Evolutionary conservation across 108 stramenopile species (phyloP), one percentile per base, ranked within the genome.

Genomic region (Nannochloropsis gaditana): DNA sequence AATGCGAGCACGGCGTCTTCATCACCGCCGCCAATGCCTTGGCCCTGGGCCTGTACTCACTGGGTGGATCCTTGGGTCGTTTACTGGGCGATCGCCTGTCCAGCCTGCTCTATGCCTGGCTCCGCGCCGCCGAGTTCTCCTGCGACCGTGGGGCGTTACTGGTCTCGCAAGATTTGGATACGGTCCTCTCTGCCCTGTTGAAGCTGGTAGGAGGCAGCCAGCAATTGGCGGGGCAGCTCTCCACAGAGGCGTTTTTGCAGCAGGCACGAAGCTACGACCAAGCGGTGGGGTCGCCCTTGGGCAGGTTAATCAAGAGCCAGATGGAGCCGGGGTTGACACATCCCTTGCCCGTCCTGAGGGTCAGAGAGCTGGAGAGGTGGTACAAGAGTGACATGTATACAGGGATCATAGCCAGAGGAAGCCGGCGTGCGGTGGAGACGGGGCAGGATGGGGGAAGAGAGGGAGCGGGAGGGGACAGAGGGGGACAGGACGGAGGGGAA

Each of bases 1-100:
- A 94, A 80, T 94, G 94, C 84, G 93, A 93, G 80, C 94, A 94
- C 83, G 92, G 92, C 43, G 88, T 94, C 3, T 94, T 93, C 84
- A 79, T 94, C 79, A 93, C 93, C 15, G 82, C 83, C 41, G 86
- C 86, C 41, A 84, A 83, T 8, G 83, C 83, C 41, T 21, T 89
- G 21, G 79, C 85, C 42, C 79, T 73, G 83, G 84, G 86, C 83
- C 84, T 89, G 6, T 79, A 80, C 42, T 31, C 44, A 15, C 43
- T 84, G 21, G 86, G 83, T 2, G 86, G 86, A 4, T 50, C 82
- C 21, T 73, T 86, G 41, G 82, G 82, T 45, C 45, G 87, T 42
- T 21, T 92, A 10, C 80, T 93, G 79, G 87, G 88, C 50, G 80
- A 81, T 5, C 41, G 41, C 11, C 80, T 81, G 5, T 41, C 41